phyloP scores from a whole-genome alignment of 139 green algal species.

The Trebouxia sp. region DNA sequence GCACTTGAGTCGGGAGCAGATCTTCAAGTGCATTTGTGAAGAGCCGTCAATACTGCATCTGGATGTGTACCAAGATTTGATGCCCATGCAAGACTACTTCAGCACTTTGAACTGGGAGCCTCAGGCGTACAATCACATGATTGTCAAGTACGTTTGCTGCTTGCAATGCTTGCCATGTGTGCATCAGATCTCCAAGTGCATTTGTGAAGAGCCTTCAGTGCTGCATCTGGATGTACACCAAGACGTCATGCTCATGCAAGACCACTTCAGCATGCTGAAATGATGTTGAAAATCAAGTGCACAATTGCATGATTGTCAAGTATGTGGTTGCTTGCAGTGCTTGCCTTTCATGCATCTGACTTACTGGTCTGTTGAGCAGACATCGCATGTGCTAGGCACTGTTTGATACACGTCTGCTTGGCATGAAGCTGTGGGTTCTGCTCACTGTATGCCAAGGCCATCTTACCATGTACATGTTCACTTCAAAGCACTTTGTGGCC shows the following conservation, averaged over 20 bases:
- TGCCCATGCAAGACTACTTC: constrained; percentile 16
- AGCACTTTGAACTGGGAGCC: neutral
- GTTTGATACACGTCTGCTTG: no score
- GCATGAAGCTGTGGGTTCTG: no score
- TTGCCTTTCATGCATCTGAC: no score
- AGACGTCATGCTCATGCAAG: neutral
- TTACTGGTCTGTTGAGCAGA: no score
- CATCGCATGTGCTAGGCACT: no score
- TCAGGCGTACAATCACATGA: neutral
- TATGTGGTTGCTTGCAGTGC: neutral
- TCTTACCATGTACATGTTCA: no score
- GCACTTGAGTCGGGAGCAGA: neutral
- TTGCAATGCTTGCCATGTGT: no score
- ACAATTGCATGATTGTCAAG: neutral
- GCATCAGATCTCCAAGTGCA: constrained; percentile 6
- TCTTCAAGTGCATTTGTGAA: neutral
- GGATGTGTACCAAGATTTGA: neutral
- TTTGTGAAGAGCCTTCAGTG: neutral
- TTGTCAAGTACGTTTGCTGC: neutral
- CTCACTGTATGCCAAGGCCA: no score
- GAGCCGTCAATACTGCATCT: neutral
- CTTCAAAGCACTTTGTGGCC: no score
- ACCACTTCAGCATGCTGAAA: neutral
- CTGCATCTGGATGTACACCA: neutral
- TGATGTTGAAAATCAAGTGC: neutral